Evolutionary conservation across 2,329 filamentous ascomycete genomes (phyloP), one percentile per base, ranked within the genome.

Genomic region (Cryphonectria carpinicola): DNA sequence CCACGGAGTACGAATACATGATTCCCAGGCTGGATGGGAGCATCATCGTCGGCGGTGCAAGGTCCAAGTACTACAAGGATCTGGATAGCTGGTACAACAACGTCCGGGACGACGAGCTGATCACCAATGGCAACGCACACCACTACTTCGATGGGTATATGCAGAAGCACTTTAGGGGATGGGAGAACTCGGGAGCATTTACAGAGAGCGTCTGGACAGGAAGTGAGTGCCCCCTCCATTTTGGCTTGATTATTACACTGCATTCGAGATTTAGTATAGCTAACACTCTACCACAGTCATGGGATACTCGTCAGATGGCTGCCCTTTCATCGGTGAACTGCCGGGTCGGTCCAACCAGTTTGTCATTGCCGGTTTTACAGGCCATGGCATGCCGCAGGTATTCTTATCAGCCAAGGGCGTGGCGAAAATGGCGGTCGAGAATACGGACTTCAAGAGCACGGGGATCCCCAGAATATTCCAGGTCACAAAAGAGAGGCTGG

Each of bases 331-430:
- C 1, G 84, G 85, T 0, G 72, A 74, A 0, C 77, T 87, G 0
- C 84, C 84, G 0, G 80, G 76, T 0, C 79, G 78, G 63, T 69
- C 77, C 2, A 79, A 79, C 7, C 80, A 84, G 72, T 84, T 80
- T 63, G 77, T 87, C n/a, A 76, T 84, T 32, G 84, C 82, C 0
- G 85, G 85, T 0, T 87, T 86, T 71, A 83, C 81, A 41, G 85
- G 86, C 0, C 84, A 86, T 69, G 86, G 85, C 0, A 87, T 87
- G 84, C 81, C 83, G 0, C 74, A 83, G 35, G 81, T 85, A 25
- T 82, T 82, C 28, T 76, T 84, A 0, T 76, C 79, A 6, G 80
- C 80, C 8, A 81, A 82, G 71, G 83, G 79, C 0, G 60, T 86
- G 11, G 81, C 79, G 1, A 71, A 76, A 35, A 85, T 86, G 82